Conservation (phyloP, 2,329 filamentous ascomycete species). For the Endocalyx cinctus region DNA sequence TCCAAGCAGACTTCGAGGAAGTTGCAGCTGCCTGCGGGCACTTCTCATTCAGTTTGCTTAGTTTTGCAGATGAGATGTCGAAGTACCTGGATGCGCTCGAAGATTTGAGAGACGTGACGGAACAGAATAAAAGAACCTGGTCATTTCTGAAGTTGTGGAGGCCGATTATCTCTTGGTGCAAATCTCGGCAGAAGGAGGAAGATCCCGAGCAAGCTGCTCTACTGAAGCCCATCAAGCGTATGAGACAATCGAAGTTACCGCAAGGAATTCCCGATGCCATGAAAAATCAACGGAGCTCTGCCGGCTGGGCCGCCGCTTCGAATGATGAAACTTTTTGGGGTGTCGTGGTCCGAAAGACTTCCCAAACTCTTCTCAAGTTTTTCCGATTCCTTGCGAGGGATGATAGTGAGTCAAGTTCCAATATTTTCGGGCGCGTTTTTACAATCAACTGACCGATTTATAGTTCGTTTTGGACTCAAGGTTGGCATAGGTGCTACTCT, state of each 20-base stretch:
- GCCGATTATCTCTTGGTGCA: conserved; percentile 25
- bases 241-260: conserved; percentile 51
- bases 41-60: conserved; percentile 86
- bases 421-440: no score
- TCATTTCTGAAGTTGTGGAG: conserved; percentile 82
- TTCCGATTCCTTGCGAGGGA: conserved; percentile 48
- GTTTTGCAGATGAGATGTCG: conserved; percentile 86
- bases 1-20: conserved; percentile 93
- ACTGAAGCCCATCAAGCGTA: conserved; percentile 37
- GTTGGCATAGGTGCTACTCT: conserved; percentile 85
- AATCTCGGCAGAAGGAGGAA: conserved; percentile 21
- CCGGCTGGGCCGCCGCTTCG: conserved; percentile 52
- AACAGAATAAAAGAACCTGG: conserved; percentile 64
- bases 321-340: conserved; percentile 32
- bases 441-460: conserved; percentile 19
- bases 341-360: conserved; percentile 37
- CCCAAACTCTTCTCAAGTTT: conserved; percentile 40
- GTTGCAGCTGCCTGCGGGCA: conserved; percentile 97
- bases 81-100: conserved; percentile 79
- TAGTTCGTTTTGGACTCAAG: conserved; percentile 77
- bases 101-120: conserved; percentile 70
- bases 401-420: conserved; percentile 37
- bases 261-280: conserved; percentile 53
- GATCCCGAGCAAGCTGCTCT: conserved; percentile 41
- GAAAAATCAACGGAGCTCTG: conserved; percentile 47